Evolutionary conservation across 306 rosid genomes (phyloP).

Genomic region (Malus sylvestris): DNA sequence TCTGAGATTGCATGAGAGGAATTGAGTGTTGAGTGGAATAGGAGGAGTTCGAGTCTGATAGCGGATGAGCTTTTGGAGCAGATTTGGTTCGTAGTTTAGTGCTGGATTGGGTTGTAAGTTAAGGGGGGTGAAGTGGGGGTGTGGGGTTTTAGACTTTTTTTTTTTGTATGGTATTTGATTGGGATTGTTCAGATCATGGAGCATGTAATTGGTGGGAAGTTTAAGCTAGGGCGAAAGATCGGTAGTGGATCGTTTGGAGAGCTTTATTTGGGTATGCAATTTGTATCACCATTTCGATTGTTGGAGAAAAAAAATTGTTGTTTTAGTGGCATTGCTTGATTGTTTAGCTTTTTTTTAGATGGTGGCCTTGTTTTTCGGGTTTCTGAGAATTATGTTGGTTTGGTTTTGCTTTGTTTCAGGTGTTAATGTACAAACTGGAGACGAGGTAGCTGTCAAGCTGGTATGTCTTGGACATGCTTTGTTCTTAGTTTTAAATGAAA

Average conservation of each 20-base stretch:
- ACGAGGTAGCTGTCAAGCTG: conserved; percentile 97
- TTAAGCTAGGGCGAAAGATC: conserved; percentile 93
- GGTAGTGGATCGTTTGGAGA: conserved; percentile 98
- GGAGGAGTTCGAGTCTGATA: conserved; percentile 19
- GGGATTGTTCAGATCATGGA: conserved; percentile 61
- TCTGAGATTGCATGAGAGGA: conserved; percentile 39
- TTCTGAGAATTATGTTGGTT: conserved; percentile 15
- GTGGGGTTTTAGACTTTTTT: background rate
- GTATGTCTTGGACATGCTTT: conserved; percentile 37
- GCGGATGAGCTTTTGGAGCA: conserved; percentile 15
- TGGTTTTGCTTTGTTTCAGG: conserved; percentile 49
- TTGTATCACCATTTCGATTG: background rate
- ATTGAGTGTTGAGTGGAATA: conserved; percentile 4
- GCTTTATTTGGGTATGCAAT: conserved; percentile 74
- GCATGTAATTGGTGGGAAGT: conserved; percentile 85
- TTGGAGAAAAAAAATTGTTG: background rate
- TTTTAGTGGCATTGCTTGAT: conserved; percentile 6
- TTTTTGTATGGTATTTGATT: conserved; percentile 16
- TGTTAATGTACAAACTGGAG: conserved; percentile 82
- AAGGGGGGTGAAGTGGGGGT: conserved; percentile 22
- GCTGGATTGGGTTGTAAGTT: conserved; percentile 28
- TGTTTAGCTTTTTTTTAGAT: conserved; percentile 1
- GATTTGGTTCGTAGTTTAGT: conserved; percentile 16
- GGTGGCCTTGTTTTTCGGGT: background rate
- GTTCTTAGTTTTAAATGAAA: background rate